Percentiles rank a stretch among this genome's conserved stretches.
Conservation (phyloP, 139 green algal genomes). For the Nannochloris sp. region DNA sequence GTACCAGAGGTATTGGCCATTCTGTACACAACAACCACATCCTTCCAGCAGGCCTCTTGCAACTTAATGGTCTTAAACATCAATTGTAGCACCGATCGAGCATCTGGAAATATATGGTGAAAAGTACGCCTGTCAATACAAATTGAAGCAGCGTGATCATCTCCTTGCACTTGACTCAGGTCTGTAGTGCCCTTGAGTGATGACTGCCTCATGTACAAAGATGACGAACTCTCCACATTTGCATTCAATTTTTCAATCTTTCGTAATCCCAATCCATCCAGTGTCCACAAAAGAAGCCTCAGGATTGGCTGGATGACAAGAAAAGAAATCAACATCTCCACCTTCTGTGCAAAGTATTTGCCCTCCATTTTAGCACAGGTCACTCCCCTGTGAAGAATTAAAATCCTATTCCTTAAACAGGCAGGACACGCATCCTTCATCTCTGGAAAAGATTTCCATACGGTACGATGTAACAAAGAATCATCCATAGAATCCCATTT, state of each 20-base stretch:
- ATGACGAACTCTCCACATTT: not conserved
- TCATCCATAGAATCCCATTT: constrained; percentile 53
- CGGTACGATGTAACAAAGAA: constrained; percentile 31
- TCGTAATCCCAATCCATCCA: not conserved
- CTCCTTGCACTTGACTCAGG: not conserved
- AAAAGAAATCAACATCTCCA: constrained; percentile 62
- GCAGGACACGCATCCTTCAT: constrained; percentile 7
- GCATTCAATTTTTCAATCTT: too few species aligned
- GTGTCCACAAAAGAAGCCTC: constrained; percentile 5
- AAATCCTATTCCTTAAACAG: constrained; percentile 40
- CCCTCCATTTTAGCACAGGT: constrained; percentile 30
- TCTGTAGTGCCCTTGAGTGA: not conserved
- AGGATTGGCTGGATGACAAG: constrained; percentile 31
- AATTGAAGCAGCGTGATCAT: constrained; percentile 9
- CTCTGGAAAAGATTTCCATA: constrained; percentile 28
- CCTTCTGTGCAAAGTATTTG: constrained; percentile 58
- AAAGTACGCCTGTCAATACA: constrained; percentile 18
- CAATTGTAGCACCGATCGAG: constrained; percentile 35
- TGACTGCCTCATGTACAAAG: not conserved
- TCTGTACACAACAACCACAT: constrained; percentile 66
- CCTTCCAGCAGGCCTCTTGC: constrained; percentile 58
- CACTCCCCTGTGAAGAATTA: constrained; percentile 60
- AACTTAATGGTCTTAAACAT: constrained; percentile 41
- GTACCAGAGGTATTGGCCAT: not conserved
- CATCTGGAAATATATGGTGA: constrained; percentile 38